These are phyloP conservation scores for Umbelopsis isabellina DNA, from an alignment of 192 early-diverging fungal species.

Conservation along the genomic window DNA sequence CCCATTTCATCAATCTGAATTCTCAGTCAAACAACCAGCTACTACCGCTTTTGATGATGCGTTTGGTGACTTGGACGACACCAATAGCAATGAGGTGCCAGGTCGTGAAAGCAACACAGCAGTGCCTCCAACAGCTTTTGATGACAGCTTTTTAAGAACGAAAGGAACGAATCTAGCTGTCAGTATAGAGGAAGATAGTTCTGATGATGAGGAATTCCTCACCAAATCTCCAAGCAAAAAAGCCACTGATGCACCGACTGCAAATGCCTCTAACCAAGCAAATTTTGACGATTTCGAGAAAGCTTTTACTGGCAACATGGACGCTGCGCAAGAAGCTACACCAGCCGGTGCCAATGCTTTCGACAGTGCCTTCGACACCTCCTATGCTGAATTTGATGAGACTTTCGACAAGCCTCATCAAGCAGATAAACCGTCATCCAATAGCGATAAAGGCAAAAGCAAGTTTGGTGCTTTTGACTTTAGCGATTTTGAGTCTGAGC, in stretches of 20 bases:
- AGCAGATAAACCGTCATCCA: background rate
- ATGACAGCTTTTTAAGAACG: slow-evolving; percentile 11
- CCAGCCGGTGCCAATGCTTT: slow-evolving; percentile 5
- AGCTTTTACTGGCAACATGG: slow-evolving; percentile 13
- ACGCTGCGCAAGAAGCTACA: background rate
- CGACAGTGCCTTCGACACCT: slow-evolving; percentile 17
- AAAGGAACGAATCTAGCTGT: slow-evolving; percentile 6
- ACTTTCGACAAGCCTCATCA: slow-evolving; percentile 16
- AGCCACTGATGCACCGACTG: background rate
- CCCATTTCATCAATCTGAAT: background rate
- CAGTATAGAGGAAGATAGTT: background rate
- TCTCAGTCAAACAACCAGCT: background rate
- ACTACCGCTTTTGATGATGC: slow-evolving; percentile 4
- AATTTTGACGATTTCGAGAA: slow-evolving; percentile 25
- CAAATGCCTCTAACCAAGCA: background rate
- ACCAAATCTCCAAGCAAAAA: background rate
- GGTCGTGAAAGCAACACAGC: background rate
- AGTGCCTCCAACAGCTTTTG: background rate
- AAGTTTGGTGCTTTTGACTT: slow-evolving; percentile 20
- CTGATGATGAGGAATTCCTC: background rate
- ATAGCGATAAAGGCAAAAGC: background rate
- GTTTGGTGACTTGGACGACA: slow-evolving; percentile 10
- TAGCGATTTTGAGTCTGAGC: slow-evolving; percentile 19
- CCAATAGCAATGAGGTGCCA: background rate
- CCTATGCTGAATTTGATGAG: slow-evolving; percentile 14